A percentile compares a stretch with the other conserved stretches of the same genome.
Evolutionary conservation across 176 grass and related monocot genomes (phyloP).

Genomic region (Carex scoparia): DNA sequence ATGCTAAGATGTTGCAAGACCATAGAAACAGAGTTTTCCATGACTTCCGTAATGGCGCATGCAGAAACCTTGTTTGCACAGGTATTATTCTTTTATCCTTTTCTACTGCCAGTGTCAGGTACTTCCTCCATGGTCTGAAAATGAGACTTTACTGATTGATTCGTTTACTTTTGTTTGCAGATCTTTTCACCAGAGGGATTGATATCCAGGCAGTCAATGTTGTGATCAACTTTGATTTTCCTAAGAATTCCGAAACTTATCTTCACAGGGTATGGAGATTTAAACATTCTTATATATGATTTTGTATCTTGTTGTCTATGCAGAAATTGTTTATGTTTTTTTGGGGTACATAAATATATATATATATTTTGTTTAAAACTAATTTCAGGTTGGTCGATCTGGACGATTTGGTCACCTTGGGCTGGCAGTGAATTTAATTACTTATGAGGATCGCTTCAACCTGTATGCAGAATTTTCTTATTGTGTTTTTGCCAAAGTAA

Average conservation of each 20-base stretch:
- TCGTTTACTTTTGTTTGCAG: slow-evolving; percentile 30
- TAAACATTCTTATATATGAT: background rate
- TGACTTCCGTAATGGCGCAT: slow-evolving; percentile 94
- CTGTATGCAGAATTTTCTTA: slow-evolving; percentile 37
- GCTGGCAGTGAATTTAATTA: slow-evolving; percentile 82
- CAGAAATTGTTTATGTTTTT: background rate
- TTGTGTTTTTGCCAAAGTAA: background rate
- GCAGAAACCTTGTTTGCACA: slow-evolving; percentile 95
- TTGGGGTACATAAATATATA: background rate
- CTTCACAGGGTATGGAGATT: slow-evolving; percentile 81
- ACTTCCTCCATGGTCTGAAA: background rate
- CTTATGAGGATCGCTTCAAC: slow-evolving; percentile 91
- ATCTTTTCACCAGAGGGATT: slow-evolving; percentile 97
- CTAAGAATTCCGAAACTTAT: slow-evolving; percentile 83
- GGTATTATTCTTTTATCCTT: slow-evolving; percentile 39
- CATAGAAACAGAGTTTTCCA: slow-evolving; percentile 93
- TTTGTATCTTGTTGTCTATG: too few species aligned
- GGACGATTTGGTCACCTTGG: slow-evolving; percentile 93
- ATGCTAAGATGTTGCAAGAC: slow-evolving; percentile 98
- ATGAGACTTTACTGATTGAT: background rate
- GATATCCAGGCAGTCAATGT: slow-evolving; percentile 99
- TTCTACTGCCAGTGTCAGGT: slow-evolving; percentile 15
- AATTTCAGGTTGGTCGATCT: slow-evolving; percentile 85
- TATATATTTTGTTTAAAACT: slow-evolving; percentile 13
- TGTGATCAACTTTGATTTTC: slow-evolving; percentile 99